Base-by-base conservation (phyloP, 192 early-diverging fungal species). In the Coemansia aciculifera region DNA sequence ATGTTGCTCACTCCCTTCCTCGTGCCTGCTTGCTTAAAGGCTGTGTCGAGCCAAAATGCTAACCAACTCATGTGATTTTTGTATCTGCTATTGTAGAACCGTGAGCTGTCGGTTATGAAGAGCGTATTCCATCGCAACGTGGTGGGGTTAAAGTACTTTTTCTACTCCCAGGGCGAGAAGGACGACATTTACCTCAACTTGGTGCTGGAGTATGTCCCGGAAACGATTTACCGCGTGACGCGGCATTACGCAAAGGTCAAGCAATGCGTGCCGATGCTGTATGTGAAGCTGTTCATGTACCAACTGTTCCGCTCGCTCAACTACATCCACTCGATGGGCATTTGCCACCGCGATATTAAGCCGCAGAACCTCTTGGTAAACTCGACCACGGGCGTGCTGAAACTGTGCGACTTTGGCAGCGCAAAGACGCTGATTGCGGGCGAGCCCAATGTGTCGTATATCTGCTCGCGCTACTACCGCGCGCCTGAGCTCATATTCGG, bases 291-390 rank as follows among this genome's bases (percentile, higher is more conserved):
- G 59, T 99, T 96, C 85, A 97, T 98, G 91, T 99, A 99, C 84
- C 97, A 99, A 78, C 82, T 98, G 60, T 95, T 97, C 89, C 86
- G 97, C 69, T 94, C 96, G 73, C 85, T 99, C 59, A 94, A 95
- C 54, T 99, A 97, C 77, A 94, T 94, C 75, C 97, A 99, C 79
- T 89, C 93, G 43, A 84, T 96, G 54, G 97, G 96, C 27, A 98
- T 99, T 71, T 99, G 97, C 85, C 97, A 99, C 73, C 90, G 97
- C 67, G 97, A 99, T 79, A 98, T 99, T 75, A 99, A 99, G 84
- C 97, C 97, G 62, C 97, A 98, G 81, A 99, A 99, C 78, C 80
- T 99, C 79, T 86, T 99, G 59, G 85, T 99, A 43, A 92, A 98
- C 76, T 93, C 93, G 62, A 64, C 86, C 15, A 91, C 56, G 8